Percentiles rank a stretch among this genome's conserved stretches.
Conservation (phyloP, 139 green algal genomes). For the Ettlia oleoabundans region DNA sequence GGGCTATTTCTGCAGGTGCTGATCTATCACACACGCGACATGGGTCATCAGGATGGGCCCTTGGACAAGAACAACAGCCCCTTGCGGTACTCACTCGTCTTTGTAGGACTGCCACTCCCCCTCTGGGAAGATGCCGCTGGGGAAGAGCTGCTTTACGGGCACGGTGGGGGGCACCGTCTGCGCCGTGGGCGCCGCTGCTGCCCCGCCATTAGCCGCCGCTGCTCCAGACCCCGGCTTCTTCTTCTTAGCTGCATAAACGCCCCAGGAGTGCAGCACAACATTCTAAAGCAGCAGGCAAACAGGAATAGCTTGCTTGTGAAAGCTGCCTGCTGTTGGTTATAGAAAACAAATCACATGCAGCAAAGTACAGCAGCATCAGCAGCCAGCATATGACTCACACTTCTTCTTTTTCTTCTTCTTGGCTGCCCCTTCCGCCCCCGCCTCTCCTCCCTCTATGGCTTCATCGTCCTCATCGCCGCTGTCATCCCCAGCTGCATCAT, state of each 20-base stretch:
- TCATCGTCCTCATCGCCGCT: constrained; percentile 40
- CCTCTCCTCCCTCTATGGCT: constrained; percentile 41
- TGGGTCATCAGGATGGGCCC: not conserved
- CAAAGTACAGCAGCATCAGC: not conserved
- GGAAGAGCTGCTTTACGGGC: constrained; percentile 89
- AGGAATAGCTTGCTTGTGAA: too few relatives aligned
- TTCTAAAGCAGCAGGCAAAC: too few relatives aligned
- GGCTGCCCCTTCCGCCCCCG: constrained; percentile 61
- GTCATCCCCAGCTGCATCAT: constrained; percentile 44
- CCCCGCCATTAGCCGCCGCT: constrained; percentile 7
- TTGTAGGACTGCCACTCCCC: constrained; percentile 88
- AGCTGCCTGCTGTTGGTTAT: too few relatives aligned
- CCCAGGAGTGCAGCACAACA: too few relatives aligned
- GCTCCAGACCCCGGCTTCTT: constrained; percentile 31
- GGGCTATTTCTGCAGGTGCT: too few relatives aligned
- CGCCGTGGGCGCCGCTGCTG: constrained; percentile 31
- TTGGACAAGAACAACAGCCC: not conserved
- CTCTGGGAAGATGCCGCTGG: constrained; percentile 78
- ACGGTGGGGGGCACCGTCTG: constrained; percentile 94
- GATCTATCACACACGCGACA: too few relatives aligned
- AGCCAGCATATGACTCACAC: constrained; percentile 22
- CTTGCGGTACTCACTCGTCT: constrained; percentile 61
- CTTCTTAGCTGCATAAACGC: constrained; percentile 31
- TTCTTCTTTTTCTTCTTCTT: constrained; percentile 51
- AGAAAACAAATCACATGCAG: not conserved